phyloP scores from a whole-genome alignment of 1,284 basidiomycete species.

The Golubevia sp. region DNA sequence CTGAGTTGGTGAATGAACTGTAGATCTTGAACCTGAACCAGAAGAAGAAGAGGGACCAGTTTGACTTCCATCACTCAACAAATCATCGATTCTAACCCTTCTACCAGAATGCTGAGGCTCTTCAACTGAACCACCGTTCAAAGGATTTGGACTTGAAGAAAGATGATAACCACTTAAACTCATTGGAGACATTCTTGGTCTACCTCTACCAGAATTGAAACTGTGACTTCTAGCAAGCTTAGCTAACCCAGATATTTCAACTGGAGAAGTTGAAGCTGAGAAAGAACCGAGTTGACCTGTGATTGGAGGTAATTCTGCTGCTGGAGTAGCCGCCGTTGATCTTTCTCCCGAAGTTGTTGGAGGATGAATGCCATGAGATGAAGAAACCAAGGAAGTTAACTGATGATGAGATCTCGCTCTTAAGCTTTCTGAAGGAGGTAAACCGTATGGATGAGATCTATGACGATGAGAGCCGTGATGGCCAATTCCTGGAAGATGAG shows the following conservation, averaged over 20 bases:
- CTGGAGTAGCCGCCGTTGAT: neutral
- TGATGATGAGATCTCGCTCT: conserved; percentile 53
- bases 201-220: conserved; percentile 29
- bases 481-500: conserved; percentile 41
- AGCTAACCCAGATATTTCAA: conserved; percentile 22
- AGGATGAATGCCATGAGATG: conserved; percentile 16
- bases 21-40: too few relatives aligned
- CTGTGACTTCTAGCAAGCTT: conserved; percentile 33
- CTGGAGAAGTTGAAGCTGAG: conserved; percentile 33
- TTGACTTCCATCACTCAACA: too few relatives aligned
- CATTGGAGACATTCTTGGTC: conserved; percentile 17
- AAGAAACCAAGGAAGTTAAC: conserved; percentile 37
- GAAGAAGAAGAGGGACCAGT: too few relatives aligned
- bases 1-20: too few relatives aligned
- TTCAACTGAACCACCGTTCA: neutral
- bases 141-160: neutral
- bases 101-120: neutral
- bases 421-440: conserved; percentile 10
- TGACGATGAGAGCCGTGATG: conserved; percentile 55
- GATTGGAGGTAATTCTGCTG: conserved; percentile 1
- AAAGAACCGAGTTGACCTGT: conserved; percentile 16
- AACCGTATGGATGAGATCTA: conserved; percentile 50
- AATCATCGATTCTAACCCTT: neutral
- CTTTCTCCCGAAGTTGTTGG: conserved; percentile 48
- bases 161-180: conserved; percentile 44